Evolutionary conservation across 2,329 filamentous ascomycete species (phyloP).

Genomic region (Pseudogymnoascus verrucosus): DNA sequence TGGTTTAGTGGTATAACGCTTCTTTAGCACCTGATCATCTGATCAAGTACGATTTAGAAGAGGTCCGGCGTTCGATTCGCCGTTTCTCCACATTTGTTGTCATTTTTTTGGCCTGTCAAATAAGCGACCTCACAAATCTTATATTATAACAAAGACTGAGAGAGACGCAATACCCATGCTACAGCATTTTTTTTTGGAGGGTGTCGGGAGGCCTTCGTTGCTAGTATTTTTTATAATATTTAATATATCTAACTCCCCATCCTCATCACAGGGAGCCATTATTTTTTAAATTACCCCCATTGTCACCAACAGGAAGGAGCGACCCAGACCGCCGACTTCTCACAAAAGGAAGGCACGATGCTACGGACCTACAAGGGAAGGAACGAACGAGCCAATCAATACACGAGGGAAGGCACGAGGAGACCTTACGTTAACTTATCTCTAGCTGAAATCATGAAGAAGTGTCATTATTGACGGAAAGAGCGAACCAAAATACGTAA

Average conservation of each 20-base stretch:
- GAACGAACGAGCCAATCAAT: background rate
- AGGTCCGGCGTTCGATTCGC: slow-evolving; percentile 8
- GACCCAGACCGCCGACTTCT: background rate
- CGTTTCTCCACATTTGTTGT: slow-evolving; percentile 4
- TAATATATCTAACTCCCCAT: too few relatives aligned
- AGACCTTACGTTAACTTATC: background rate
- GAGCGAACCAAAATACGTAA: background rate
- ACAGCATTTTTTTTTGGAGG: too few relatives aligned
- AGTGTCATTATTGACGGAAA: too few relatives aligned
- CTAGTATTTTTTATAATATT: too few relatives aligned
- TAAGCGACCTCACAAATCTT: background rate
- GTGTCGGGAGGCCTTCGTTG: too few relatives aligned
- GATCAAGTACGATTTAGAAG: slow-evolving; percentile 1
- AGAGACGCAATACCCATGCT: too few relatives aligned
- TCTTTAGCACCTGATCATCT: slow-evolving; percentile 4
- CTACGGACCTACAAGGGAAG: background rate
- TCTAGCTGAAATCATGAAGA: too few relatives aligned
- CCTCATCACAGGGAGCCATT: too few relatives aligned
- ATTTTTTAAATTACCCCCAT: too few relatives aligned
- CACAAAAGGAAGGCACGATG: background rate
- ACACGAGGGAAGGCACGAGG: background rate
- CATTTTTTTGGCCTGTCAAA: background rate
- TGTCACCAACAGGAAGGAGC: background rate
- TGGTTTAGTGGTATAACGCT: slow-evolving; percentile 9
- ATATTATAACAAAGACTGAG: too few relatives aligned